Evolutionary conservation across 1,139 yeast species (phyloP).

Genomic region (Saccharomyces hybrid): DNA sequence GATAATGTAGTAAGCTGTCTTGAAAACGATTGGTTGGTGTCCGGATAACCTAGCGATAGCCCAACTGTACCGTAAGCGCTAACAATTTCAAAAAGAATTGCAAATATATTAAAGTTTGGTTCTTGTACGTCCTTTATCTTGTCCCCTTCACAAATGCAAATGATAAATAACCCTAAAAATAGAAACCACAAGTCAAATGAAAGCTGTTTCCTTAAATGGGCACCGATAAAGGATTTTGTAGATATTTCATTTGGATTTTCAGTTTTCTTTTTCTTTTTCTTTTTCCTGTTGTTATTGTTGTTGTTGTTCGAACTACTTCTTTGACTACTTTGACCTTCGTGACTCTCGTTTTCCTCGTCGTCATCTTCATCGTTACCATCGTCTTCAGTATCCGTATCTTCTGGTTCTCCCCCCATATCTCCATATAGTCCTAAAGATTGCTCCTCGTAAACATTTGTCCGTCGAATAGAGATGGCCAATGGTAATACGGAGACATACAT

Average conservation of each 20-base stretch:
- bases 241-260: constrained; percentile 2
- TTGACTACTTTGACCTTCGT: constrained; percentile 7
- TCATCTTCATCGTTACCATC: constrained; percentile 14
- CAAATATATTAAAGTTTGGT: constrained; percentile 57
- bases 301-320: constrained; percentile 1
- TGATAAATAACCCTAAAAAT: constrained; percentile 74
- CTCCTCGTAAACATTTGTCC: constrained; percentile 96
- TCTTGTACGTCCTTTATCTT: constrained; percentile 42
- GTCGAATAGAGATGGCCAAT: constrained; percentile 87
- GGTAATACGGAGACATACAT: constrained; percentile 98
- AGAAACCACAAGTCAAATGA: constrained; percentile 95
- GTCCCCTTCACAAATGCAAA: constrained; percentile 77
- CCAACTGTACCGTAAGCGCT: constrained; percentile 98
- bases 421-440: constrained; percentile 84
- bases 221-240: constrained; percentile 60
- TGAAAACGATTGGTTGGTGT: constrained; percentile 57
- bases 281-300: constrained; percentile 6
- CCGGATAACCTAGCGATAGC: constrained; percentile 74
- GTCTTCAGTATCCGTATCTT: constrained; percentile 10
- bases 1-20: constrained; percentile 67
- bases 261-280: constrained; percentile 5
- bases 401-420: constrained; percentile 32
- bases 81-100: constrained; percentile 75
- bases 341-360: constrained; percentile 29
- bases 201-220: constrained; percentile 85